Percentiles rank a stretch among this genome's conserved stretches.
Conservation (phyloP, 495 filamentous ascomycete genomes). For the Endocarpon pusillum region DNA sequence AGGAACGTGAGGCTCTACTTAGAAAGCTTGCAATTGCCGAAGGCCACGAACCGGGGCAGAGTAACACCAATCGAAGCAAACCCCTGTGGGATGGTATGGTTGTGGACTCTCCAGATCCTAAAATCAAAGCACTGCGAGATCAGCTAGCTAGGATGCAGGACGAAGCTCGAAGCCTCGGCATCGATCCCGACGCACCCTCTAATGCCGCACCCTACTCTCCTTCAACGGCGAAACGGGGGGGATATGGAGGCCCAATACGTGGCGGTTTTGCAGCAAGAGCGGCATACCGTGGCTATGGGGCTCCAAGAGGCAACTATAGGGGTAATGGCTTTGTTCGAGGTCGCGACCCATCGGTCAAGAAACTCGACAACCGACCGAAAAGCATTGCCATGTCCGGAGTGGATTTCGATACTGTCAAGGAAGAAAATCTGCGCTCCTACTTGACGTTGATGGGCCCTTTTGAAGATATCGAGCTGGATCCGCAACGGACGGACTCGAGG, state of each 20-base stretch:
- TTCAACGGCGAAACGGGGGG: no score
- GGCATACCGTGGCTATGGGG: no score
- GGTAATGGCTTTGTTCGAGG: slow-evolving; percentile 35
- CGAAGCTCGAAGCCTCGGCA: slow-evolving; percentile 65
- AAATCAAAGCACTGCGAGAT: slow-evolving; percentile 48
- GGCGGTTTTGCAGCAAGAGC: slow-evolving; percentile 18
- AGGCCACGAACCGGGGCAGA: slow-evolving; percentile 7
- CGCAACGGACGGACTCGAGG: slow-evolving; percentile 35
- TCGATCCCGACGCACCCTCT: slow-evolving; percentile 38
- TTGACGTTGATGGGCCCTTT: slow-evolving; percentile 81
- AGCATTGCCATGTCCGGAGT: slow-evolving; percentile 55
- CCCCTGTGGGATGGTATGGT: no score
- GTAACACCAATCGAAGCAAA: no score
- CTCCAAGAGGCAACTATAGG: slow-evolving; percentile 34
- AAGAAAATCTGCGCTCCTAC: slow-evolving; percentile 73
- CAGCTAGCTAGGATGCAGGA: slow-evolving; percentile 71
- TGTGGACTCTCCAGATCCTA: slow-evolving; percentile 15
- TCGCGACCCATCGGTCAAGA: slow-evolving; percentile 45
- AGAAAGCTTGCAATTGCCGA: slow-evolving; percentile 21
- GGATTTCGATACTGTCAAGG: slow-evolving; percentile 49
- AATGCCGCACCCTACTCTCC: slow-evolving; percentile 10
- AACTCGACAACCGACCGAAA: slow-evolving; percentile 76
- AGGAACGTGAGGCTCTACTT: slow-evolving; percentile 53
- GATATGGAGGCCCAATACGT: slow-evolving; percentile 23
- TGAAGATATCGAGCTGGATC: slow-evolving; percentile 52